phyloP scores from a whole-genome alignment of 192 early-diverging fungal species.

The Coemansia sp. region DNA sequence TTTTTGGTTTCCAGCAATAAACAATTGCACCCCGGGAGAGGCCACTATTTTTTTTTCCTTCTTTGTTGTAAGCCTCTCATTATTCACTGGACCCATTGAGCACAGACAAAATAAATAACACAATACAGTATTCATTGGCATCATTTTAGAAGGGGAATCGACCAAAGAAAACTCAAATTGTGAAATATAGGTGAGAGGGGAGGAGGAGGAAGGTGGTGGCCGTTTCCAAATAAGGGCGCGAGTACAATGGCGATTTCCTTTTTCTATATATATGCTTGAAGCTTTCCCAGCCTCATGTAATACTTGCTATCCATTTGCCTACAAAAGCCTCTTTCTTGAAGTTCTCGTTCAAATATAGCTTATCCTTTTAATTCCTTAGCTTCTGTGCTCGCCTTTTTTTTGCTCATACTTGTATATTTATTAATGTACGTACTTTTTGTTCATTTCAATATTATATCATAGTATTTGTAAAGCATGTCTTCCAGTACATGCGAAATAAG shows the following conservation, averaged over 20 bases:
- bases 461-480: neutral
- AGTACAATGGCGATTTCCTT: neutral
- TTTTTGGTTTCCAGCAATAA: neutral
- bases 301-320: neutral
- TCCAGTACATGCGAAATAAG: neutral
- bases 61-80: constrained; percentile 7
- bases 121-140: neutral
- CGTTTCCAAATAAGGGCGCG: neutral
- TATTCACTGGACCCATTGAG: neutral
- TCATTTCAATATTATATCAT: too few species aligned
- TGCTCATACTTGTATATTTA: neutral
- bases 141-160: neutral
- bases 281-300: neutral
- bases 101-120: constrained; percentile 1
- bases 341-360: neutral
- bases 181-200: neutral
- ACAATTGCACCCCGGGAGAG: neutral
- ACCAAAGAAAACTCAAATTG: neutral
- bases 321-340: neutral
- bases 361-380: neutral
- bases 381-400: too few species aligned
- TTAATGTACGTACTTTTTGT: neutral
- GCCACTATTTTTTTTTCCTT: neutral
- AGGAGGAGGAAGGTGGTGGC: too few species aligned
- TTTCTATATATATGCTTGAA: neutral